Evolutionary conservation across 148 eudicot species (phyloP).

Genomic region (Limonium bicolor): DNA sequence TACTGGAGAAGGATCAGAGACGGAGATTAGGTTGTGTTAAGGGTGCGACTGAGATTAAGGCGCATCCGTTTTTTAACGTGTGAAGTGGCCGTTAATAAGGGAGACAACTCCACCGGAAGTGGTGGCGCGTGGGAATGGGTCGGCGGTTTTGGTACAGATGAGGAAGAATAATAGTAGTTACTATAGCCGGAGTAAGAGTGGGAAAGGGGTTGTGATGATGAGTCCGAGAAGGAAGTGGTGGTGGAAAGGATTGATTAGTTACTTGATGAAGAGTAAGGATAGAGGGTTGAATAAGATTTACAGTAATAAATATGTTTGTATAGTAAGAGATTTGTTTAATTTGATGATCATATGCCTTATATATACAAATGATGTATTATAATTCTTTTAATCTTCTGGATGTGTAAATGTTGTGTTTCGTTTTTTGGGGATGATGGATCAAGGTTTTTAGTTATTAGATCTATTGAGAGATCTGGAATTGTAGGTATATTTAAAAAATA

Average conservation of each 20-base stretch:
- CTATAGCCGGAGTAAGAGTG: too few species aligned
- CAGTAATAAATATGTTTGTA: too few species aligned
- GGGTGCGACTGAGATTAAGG: slow-evolving; percentile 73
- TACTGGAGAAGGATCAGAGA: slow-evolving; percentile 51
- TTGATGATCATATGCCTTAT: too few species aligned
- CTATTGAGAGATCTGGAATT: too few species aligned
- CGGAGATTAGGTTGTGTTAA: slow-evolving; percentile 39
- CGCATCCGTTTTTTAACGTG: slow-evolving; percentile 54
- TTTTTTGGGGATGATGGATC: too few species aligned
- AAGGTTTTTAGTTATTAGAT: too few species aligned
- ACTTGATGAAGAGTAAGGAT: slow-evolving; percentile 24
- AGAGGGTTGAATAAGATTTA: too few species aligned
- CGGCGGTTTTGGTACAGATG: not conserved
- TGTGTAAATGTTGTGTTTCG: too few species aligned
- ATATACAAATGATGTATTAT: too few species aligned
- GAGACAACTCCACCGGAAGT: slow-evolving; percentile 60
- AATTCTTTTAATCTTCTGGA: too few species aligned
- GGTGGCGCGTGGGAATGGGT: slow-evolving; percentile 41
- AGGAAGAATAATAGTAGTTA: slow-evolving; percentile 3
- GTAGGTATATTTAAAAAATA: too few species aligned
- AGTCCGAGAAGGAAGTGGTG: slow-evolving; percentile 37
- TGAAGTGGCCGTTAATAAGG: slow-evolving; percentile 74
- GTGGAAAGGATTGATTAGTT: slow-evolving; percentile 33
- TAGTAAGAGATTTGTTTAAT: too few species aligned
- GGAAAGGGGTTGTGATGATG: slow-evolving; percentile 8